These are phyloP conservation scores for Cladosporium sp. DNA, from an alignment of 2,329 filamentous ascomycete genomes.

Conservation along the genomic window DNA sequence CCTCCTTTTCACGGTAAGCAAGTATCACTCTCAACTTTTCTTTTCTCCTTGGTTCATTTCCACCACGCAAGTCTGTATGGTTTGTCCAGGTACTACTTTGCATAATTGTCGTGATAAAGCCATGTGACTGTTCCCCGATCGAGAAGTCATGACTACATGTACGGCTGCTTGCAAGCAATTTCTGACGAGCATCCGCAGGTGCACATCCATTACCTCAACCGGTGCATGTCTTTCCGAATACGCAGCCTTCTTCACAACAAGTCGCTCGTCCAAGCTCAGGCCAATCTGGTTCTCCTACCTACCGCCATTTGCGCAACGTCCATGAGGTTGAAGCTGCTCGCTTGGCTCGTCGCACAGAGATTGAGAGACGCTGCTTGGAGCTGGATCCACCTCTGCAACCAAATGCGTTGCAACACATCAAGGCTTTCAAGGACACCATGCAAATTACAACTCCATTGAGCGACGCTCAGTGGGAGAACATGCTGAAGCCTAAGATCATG, in stretches of 20 bases:
- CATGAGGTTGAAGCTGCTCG: constrained; percentile 62
- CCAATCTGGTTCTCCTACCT: constrained; percentile 22
- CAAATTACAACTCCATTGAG: constrained; percentile 64
- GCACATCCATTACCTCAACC: constrained; percentile 27
- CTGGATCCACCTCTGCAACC: constrained; percentile 62
- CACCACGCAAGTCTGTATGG: too few species aligned
- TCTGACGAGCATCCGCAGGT: constrained; percentile 15
- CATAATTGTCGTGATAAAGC: too few species aligned
- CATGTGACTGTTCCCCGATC: too few species aligned
- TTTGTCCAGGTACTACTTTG: too few species aligned
- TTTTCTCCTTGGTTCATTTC: neutral
- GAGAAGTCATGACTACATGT: too few species aligned
- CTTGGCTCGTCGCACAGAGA: constrained; percentile 60
- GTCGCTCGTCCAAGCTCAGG: neutral
- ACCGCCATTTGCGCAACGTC: constrained; percentile 47
- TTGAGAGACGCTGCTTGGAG: constrained; percentile 61
- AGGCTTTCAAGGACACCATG: constrained; percentile 68
- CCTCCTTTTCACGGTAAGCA: constrained; percentile 11
- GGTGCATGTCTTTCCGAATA: constrained; percentile 23
- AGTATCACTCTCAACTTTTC: neutral
- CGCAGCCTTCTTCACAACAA: constrained; percentile 2
- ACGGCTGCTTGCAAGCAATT: too few species aligned
- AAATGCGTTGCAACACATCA: constrained; percentile 61
- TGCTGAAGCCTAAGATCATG: constrained; percentile 62
- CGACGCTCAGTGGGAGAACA: constrained; percentile 60